Evolutionary conservation across 495 filamentous ascomycete genomes (phyloP).

Genomic region (Podospora comata): DNA sequence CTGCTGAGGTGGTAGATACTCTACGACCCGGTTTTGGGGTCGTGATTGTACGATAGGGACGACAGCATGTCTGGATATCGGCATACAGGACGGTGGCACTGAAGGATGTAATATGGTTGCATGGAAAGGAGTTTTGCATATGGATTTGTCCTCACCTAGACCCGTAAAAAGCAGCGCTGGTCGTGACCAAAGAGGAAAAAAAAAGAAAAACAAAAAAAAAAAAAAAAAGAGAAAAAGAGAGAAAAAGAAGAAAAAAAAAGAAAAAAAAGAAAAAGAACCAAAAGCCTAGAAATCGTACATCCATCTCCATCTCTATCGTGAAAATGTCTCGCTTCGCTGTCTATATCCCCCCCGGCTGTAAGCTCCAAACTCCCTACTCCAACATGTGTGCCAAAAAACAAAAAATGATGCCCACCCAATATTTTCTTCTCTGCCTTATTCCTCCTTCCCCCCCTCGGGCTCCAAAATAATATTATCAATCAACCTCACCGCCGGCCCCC

Average conservation of each 20-base stretch:
- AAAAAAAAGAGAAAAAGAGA: too few relatives aligned
- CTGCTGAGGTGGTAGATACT: not conserved
- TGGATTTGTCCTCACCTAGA: not conserved
- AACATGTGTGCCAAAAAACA: not conserved
- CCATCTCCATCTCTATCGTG: not conserved
- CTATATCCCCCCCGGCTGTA: not conserved
- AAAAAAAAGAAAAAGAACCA: too few relatives aligned
- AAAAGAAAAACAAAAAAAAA: too few relatives aligned
- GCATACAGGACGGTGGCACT: not conserved
- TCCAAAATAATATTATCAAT: constrained; percentile 90
- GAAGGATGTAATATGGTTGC: not conserved
- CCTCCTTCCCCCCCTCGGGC: constrained; percentile 27
- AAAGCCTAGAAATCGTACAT: not conserved
- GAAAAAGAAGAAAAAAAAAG: too few relatives aligned
- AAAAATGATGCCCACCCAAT: not conserved
- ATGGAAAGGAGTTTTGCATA: not conserved
- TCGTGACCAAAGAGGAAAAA: not conserved
- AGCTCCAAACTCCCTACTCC: not conserved
- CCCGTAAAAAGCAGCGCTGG: not conserved
- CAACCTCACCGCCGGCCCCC: constrained; percentile 68
- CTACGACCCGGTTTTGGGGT: not conserved
- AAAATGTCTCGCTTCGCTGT: not conserved
- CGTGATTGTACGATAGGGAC: not conserved
- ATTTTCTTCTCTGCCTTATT: not conserved
- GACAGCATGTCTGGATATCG: too few relatives aligned